Evolutionary conservation across 345 rosid species (phyloP).

Genomic region (Viola odorata): DNA sequence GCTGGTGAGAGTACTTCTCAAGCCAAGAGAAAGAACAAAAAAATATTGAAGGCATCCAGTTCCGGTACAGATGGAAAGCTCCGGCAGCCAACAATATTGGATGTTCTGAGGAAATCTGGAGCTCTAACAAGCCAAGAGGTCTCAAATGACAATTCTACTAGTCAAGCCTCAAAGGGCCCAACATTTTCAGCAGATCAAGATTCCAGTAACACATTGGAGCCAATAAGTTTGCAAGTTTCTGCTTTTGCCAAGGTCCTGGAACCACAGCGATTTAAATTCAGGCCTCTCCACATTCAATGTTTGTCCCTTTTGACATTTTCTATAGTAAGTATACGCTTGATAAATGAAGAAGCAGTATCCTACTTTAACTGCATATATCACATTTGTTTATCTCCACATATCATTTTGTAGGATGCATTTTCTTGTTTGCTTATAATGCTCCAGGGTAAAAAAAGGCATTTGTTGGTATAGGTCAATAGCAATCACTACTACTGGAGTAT

Average conservation of each 20-base stretch:
- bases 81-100: constrained; percentile 56
- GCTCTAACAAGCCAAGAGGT: constrained; percentile 42
- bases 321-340: constrained; percentile 35
- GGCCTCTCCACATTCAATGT: constrained; percentile 62
- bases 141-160: constrained; percentile 33
- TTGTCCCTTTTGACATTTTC: constrained; percentile 56
- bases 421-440: too few species aligned
- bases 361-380: too few species aligned
- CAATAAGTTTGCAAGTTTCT: constrained; percentile 47
- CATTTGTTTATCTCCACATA: too few species aligned
- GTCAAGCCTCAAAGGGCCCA: constrained; percentile 23
- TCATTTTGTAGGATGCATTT: too few species aligned
- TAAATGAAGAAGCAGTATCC: too few species aligned
- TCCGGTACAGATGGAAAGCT: constrained; percentile 35
- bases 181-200: constrained; percentile 29
- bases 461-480: too few species aligned
- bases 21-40: constrained; percentile 39
- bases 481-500: too few species aligned
- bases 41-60: constrained; percentile 31
- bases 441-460: too few species aligned
- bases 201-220: constrained; percentile 30
- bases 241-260: constrained; percentile 46
- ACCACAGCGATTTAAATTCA: constrained; percentile 66
- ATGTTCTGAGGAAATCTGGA: constrained; percentile 51
- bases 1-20: constrained; percentile 27